A percentile compares a stretch with the other conserved stretches of the same genome.
phyloP scores from a whole-genome alignment of 2,329 filamentous ascomycete genomes.

The Monilinia fructicola region DNA sequence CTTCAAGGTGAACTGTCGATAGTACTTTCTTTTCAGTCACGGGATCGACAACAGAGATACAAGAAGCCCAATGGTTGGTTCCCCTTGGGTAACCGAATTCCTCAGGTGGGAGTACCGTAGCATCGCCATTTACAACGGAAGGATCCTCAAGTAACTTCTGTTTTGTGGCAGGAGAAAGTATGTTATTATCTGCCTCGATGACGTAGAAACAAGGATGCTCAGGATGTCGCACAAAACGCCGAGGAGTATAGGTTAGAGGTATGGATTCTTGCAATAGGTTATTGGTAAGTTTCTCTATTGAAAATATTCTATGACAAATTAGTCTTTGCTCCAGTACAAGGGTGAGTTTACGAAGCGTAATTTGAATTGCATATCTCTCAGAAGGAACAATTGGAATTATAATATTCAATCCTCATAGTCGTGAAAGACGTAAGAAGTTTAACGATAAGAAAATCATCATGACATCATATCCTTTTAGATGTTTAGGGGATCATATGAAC shows the following conservation, averaged over 20 bases:
- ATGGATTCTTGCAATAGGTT: slow-evolving; percentile 86
- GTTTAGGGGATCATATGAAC: slow-evolving; percentile 40
- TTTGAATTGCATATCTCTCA: slow-evolving; percentile 54
- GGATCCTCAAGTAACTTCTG: slow-evolving; percentile 73
- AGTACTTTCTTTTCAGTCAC: slow-evolving; percentile 70
- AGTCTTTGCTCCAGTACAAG: slow-evolving; percentile 32
- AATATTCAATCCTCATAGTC: slow-evolving; percentile 55
- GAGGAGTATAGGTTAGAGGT: slow-evolving; percentile 84
- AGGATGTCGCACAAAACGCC: slow-evolving; percentile 82
- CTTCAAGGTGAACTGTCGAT: slow-evolving; percentile 75
- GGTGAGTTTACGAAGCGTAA: slow-evolving; percentile 10
- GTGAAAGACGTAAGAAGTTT: slow-evolving; percentile 40
- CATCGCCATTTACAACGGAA: slow-evolving; percentile 68
- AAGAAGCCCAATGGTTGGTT: slow-evolving; percentile 89
- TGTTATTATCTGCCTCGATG: slow-evolving; percentile 90
- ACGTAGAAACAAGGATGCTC: slow-evolving; percentile 90
- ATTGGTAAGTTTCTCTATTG: slow-evolving; percentile 80
- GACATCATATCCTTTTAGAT: slow-evolving; percentile 27
- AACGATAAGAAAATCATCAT: slow-evolving; percentile 49
- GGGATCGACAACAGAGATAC: slow-evolving; percentile 89
- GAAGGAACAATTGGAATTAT: slow-evolving; percentile 95
- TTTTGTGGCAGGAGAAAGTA: slow-evolving; percentile 75
- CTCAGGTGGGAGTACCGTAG: slow-evolving; percentile 67
- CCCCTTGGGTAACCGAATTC: slow-evolving; percentile 89
- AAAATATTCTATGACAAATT: slow-evolving; percentile 71